Percentiles rank a stretch among this genome's conserved stretches.
phyloP scores from a whole-genome alignment of 1,284 basidiomycete genomes.

The Puccinia novopanici region DNA sequence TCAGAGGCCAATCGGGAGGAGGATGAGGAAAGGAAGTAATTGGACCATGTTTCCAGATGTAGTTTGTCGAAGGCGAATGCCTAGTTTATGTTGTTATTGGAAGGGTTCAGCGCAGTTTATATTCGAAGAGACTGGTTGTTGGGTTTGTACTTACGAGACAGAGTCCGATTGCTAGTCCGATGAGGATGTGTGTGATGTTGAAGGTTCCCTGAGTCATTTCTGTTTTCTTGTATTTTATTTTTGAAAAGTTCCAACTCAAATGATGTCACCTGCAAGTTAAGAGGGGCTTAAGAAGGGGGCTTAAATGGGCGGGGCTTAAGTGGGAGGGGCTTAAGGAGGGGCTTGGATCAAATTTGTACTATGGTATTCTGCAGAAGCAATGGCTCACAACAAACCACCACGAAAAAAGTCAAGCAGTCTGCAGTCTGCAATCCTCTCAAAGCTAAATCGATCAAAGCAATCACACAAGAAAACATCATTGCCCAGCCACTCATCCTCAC shows the following conservation, averaged over 20 bases:
- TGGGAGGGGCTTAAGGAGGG: too few relatives aligned
- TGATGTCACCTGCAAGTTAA: too few relatives aligned
- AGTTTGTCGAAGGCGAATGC: neutral
- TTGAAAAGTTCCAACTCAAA: too few relatives aligned
- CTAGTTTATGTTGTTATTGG: neutral
- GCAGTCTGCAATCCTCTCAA: neutral
- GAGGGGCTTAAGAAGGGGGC: too few relatives aligned
- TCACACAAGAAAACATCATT: neutral
- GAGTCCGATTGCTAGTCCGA: slow-evolving; percentile 17
- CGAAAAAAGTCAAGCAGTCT: neutral
- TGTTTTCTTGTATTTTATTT: neutral
- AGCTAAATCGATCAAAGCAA: slow-evolving; percentile 2
- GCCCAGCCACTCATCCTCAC: neutral
- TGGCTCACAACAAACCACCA: neutral
- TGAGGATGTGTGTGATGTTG: slow-evolving; percentile 14
- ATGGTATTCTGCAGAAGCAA: neutral
- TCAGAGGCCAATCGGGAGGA: neutral
- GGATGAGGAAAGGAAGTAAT: neutral
- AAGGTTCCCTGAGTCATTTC: neutral
- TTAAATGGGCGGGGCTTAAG: too few relatives aligned
- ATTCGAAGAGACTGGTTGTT: neutral
- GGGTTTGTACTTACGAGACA: neutral
- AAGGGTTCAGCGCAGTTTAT: too few relatives aligned
- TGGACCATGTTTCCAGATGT: too few relatives aligned
- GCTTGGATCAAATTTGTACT: too few relatives aligned